These are phyloP conservation scores for Magnolia officinalis DNA, from an alignment of 164 flowering plant species.

Conservation along the genomic window DNA sequence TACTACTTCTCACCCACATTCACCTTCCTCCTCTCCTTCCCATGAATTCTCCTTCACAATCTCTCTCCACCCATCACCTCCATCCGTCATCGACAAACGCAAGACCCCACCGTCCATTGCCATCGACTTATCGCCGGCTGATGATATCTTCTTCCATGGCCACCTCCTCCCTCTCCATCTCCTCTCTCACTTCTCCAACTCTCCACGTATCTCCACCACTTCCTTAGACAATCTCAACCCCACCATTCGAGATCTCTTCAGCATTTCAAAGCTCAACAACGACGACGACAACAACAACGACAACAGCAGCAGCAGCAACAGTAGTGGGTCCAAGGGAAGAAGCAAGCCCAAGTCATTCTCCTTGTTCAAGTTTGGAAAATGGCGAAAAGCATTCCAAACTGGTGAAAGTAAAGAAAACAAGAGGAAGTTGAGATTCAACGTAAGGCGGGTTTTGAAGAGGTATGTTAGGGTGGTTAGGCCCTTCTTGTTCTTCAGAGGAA, in stretches of 20 bases:
- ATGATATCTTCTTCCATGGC: conserved; percentile 92
- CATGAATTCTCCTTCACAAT: conserved; percentile 91
- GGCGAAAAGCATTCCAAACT: conserved; percentile 40
- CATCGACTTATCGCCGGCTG: conserved; percentile 79
- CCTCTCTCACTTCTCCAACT: conserved; percentile 60
- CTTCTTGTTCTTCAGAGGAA: conserved; percentile 39
- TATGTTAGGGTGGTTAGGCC: conserved; percentile 59
- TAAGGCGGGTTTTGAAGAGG: conserved; percentile 48
- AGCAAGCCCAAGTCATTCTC: conserved; percentile 61
- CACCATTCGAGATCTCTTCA: conserved; percentile 37
- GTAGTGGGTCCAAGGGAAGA: conserved; percentile 20
- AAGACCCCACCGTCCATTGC: conserved; percentile 34
- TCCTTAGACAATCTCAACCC: conserved; percentile 61
- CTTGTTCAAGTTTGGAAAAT: conserved; percentile 40
- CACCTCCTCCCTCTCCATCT: conserved; percentile 87
- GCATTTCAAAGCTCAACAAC: conserved; percentile 14
- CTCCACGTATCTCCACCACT: conserved; percentile 71
- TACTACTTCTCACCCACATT: conserved; percentile 28
- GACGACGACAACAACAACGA: conserved; percentile 1
- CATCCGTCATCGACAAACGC: conserved; percentile 10
- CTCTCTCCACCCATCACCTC: conserved; percentile 47
- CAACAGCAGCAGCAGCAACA: conserved; percentile 10
- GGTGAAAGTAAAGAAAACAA: conserved; percentile 14
- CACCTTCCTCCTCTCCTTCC: conserved; percentile 76
- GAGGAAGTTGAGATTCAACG: conserved; percentile 41